A percentile compares a stretch with the other conserved stretches of the same genome.
phyloP scores from a whole-genome alignment of 768 basidiomycete species.

The Serendipita sp. region DNA sequence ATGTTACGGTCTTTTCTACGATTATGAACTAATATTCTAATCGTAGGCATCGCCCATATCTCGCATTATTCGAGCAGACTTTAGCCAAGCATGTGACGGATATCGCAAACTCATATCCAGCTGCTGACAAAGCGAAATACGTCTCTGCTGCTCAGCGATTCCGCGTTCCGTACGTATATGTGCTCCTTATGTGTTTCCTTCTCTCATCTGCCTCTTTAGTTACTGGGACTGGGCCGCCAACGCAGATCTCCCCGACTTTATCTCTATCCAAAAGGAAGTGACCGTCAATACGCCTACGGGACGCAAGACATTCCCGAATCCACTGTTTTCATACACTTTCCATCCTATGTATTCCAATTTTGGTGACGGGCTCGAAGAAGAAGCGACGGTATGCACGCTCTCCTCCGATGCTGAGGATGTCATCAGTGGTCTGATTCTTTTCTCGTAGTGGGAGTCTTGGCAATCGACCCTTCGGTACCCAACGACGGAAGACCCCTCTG shows the following conservation, averaged over 20 bases:
- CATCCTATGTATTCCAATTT: slow-evolving; percentile 16
- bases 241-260: slow-evolving; percentile 24
- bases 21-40: slow-evolving; percentile 8
- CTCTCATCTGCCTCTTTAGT: background rate
- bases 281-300: slow-evolving; percentile 22
- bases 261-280: slow-evolving; percentile 18
- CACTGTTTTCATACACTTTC: slow-evolving; percentile 23
- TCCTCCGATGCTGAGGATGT: background rate
- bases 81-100: slow-evolving; percentile 24
- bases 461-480: slow-evolving; percentile 14
- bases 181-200: background rate
- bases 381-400: background rate
- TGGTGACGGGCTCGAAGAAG: background rate
- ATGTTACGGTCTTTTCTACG: slow-evolving; percentile 23
- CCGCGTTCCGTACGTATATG: background rate
- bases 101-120: slow-evolving; percentile 27
- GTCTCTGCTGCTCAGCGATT: background rate
- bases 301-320: slow-evolving; percentile 18
- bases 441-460: slow-evolving; percentile 17
- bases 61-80: slow-evolving; percentile 37
- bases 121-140: slow-evolving; percentile 11
- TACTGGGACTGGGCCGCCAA: slow-evolving; percentile 38
- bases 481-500: slow-evolving; percentile 20
- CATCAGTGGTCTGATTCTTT: background rate
- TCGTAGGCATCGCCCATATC: slow-evolving; percentile 35